Evolutionary conservation across 2,329 filamentous ascomycete genomes (phyloP).

Genomic region (Amesomyces nigricolor): DNA sequence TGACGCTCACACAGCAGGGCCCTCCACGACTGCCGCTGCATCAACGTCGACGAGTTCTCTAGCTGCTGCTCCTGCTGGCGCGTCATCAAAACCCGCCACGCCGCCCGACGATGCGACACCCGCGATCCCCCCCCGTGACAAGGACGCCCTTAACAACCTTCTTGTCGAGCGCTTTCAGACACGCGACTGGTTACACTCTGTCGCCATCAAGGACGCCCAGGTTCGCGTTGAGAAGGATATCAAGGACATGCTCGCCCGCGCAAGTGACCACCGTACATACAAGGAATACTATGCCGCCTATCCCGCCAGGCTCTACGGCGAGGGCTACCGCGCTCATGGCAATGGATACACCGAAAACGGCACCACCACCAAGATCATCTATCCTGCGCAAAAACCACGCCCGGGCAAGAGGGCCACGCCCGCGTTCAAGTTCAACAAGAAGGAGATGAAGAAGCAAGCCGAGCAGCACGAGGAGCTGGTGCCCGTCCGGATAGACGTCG

Average conservation of each 20-base stretch:
- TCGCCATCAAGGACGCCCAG: constrained; percentile 46
- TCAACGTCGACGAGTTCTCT: constrained; percentile 5
- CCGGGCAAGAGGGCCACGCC: constrained; percentile 72
- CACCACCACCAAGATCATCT: constrained; percentile 65
- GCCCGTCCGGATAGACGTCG: constrained; percentile 84
- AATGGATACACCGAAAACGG: constrained; percentile 76
- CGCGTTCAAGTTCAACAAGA: constrained; percentile 66
- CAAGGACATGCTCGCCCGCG: constrained; percentile 59
- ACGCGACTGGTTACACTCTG: constrained; percentile 50
- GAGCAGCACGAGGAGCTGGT: constrained; percentile 90
- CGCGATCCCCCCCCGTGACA: constrained; percentile 39
- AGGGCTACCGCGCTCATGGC: constrained; percentile 81
- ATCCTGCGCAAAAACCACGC: constrained; percentile 70
- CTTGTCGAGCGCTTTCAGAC: constrained; percentile 50
- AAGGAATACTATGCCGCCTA: constrained; percentile 53
- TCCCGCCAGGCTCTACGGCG: constrained; percentile 56
- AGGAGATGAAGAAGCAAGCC: constrained; percentile 77
- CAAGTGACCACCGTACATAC: constrained; percentile 63
- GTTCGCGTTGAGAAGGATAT: constrained; percentile 52
- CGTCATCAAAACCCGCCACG: constrained; percentile 25
- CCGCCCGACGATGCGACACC: constrained; percentile 18
- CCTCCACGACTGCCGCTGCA: constrained; percentile 10
- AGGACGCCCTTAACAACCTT: constrained; percentile 49
- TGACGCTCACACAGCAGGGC: constrained; percentile 13
- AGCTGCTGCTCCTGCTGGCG: constrained; percentile 8